Percentiles rank a stretch among this genome's conserved stretches.
phyloP scores from a whole-genome alignment of 2,329 filamentous ascomycete genomes.

The Scleromitrula shiraiana region DNA sequence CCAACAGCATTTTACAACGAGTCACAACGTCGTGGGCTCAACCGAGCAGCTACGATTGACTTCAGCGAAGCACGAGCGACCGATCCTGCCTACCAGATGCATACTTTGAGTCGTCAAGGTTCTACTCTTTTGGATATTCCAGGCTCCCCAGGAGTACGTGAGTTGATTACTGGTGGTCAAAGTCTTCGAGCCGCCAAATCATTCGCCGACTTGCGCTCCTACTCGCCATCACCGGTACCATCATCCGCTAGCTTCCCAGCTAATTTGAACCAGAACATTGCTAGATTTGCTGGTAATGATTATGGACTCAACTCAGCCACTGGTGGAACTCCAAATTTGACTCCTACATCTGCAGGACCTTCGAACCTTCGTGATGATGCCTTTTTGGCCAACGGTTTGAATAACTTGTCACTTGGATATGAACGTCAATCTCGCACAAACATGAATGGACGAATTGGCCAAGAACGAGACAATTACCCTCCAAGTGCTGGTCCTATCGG shows the following conservation, averaged over 20 bases:
- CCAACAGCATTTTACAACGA: slow-evolving; percentile 54
- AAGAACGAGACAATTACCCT: slow-evolving; percentile 39
- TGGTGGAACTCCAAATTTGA: slow-evolving; percentile 59
- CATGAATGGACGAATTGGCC: slow-evolving; percentile 32
- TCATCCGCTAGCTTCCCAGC: slow-evolving; percentile 83
- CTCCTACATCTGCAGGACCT: slow-evolving; percentile 72
- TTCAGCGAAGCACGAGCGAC: slow-evolving; percentile 74
- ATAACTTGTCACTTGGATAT: slow-evolving; percentile 47
- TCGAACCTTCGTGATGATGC: slow-evolving; percentile 28
- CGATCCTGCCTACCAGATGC: slow-evolving; percentile 60
- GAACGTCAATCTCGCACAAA: slow-evolving; percentile 28
- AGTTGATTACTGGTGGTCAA: slow-evolving; percentile 55
- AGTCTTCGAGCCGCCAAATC: slow-evolving; percentile 92
- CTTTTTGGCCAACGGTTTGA: slow-evolving; percentile 42
- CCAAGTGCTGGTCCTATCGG: slow-evolving; percentile 50
- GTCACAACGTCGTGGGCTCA: slow-evolving; percentile 74
- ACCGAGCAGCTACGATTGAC: slow-evolving; percentile 93
- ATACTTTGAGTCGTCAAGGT: slow-evolving; percentile 69
- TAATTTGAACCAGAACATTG: slow-evolving; percentile 53
- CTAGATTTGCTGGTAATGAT: slow-evolving; percentile 46
- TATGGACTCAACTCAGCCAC: slow-evolving; percentile 47
- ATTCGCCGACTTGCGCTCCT: slow-evolving; percentile 89
- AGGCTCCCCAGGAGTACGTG: slow-evolving; percentile 60
- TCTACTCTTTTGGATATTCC: slow-evolving; percentile 77
- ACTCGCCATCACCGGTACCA: slow-evolving; percentile 85